Evolutionary conservation across 176 grass and related monocot species (phyloP), one percentile per base, ranked within the genome.

Genomic region (Lolium perenne): DNA sequence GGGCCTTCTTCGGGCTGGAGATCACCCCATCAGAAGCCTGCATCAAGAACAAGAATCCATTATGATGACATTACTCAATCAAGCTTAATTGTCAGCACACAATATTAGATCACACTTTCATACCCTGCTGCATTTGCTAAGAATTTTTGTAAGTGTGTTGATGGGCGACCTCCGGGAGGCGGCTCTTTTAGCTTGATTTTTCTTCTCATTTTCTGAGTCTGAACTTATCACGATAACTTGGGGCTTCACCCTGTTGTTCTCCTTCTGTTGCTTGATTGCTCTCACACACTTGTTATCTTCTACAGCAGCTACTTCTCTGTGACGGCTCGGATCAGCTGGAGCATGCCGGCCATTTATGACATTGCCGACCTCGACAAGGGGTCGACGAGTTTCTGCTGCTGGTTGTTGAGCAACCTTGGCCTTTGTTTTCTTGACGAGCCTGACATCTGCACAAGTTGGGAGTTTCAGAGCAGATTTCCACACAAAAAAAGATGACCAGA

Each of bases 91-190:
- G 50, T 32, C 47, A 79, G 25, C 20, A 38, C 38, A 46, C 1
- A 48, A 17, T 13, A 83, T 60, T 21, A 66, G 13, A 35, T 56
- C 22, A 59, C 38, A 73, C 38, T 22, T 8, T 25, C 82, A 71
- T 91, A 91, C 89, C 80, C 80, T 87, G 80, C 89, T 91, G 75
- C 84, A 91, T 12, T 48, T 83, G 48, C 49, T 80, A 10, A 91
- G 81, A 16, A 67, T 76, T 66, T 72, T 58, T 23, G 79, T 74
- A 58, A 29, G 38, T 21, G 68, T 83, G 5, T 71, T 61, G 16
- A 76, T 70, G 7, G 89, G 80, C 8, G 70, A 57, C 75, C 89
- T 91, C 80, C 75, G 62, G 20, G 66, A 57, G 25, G 45, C 1
- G 15, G 45, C 11, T 69, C 25, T 84, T 26, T 70, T 60, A 0